Percentiles rank a stretch among this genome's conserved stretches.
These are phyloP conservation scores for Phytophthora constricta DNA, from an alignment of 352 stramenopile species.

Conservation along the genomic window DNA sequence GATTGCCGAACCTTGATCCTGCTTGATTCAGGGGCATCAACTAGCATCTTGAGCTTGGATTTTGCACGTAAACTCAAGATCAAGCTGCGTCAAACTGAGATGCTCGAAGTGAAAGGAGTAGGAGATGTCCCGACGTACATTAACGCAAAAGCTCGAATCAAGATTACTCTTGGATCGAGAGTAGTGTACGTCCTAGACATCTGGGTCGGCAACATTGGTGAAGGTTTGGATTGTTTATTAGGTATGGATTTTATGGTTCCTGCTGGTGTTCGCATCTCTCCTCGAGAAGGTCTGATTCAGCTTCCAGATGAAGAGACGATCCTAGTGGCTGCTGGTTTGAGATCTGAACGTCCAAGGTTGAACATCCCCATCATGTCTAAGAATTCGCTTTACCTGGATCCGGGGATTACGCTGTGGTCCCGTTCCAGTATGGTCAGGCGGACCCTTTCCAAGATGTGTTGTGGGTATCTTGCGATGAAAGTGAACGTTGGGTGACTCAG, in stretches of 20 bases:
- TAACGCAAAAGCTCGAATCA: slow-evolving; percentile 4
- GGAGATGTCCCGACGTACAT: slow-evolving; percentile 23
- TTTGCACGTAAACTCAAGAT: slow-evolving; percentile 35
- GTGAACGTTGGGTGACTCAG: neutral
- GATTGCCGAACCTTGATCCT: slow-evolving; percentile 18
- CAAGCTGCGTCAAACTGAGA: slow-evolving; percentile 5
- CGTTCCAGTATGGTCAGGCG: neutral
- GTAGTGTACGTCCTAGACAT: slow-evolving; percentile 29
- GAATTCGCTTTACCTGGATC: neutral
- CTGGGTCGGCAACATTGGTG: slow-evolving; percentile 33
- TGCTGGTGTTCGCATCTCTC: slow-evolving; percentile 22
- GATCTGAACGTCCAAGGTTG: neutral
- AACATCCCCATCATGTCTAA: neutral
- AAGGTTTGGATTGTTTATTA: slow-evolving; percentile 33
- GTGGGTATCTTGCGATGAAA: neutral
- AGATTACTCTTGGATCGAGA: slow-evolving; percentile 32
- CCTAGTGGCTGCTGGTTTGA: neutral
- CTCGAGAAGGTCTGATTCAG: slow-evolving; percentile 4
- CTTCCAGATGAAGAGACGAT: slow-evolving; percentile 11
- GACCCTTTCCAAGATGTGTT: neutral
- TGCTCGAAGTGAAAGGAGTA: slow-evolving; percentile 9
- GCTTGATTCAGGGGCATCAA: slow-evolving; percentile 30
- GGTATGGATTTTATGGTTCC: slow-evolving; percentile 41
- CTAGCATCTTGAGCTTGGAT: slow-evolving; percentile 37
- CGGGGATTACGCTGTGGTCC: neutral